Percentiles rank a stretch among this genome's conserved stretches.
Evolutionary conservation across 306 rosid genomes (phyloP).

Genomic region (Citrullus colocynthis): DNA sequence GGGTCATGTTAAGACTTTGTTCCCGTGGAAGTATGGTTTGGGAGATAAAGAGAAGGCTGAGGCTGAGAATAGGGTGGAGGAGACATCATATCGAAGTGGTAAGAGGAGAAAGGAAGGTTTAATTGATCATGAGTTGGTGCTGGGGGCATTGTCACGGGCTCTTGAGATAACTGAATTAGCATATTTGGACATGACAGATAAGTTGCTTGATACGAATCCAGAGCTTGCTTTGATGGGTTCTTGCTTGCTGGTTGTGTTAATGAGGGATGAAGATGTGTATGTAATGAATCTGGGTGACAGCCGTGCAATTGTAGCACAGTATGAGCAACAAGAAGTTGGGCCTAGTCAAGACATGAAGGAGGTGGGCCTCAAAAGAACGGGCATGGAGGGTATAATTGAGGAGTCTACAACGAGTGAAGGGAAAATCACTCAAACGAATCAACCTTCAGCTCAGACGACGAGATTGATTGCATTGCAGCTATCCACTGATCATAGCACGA

Average conservation of each 20-base stretch:
- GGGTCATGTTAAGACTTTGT: slow-evolving; percentile 36
- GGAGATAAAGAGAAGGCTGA: slow-evolving; percentile 63
- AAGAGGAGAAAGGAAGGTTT: slow-evolving; percentile 73
- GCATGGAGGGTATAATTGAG: slow-evolving; percentile 48
- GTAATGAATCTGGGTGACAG: slow-evolving; percentile 99
- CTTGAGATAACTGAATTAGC: slow-evolving; percentile 61
- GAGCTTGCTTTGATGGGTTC: slow-evolving; percentile 93
- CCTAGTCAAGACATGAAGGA: slow-evolving; percentile 18
- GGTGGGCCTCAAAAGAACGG: slow-evolving; percentile 26
- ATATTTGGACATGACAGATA: slow-evolving; percentile 78
- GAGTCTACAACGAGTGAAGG: slow-evolving; percentile 33
- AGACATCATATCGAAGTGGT: slow-evolving; percentile 29
- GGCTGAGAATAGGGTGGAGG: slow-evolving; percentile 40
- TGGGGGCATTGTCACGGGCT: slow-evolving; percentile 69
- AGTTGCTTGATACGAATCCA: slow-evolving; percentile 61
- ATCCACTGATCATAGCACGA: slow-evolving; percentile 89
- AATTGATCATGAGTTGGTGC: slow-evolving; percentile 56
- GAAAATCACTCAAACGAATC: slow-evolving; percentile 17
- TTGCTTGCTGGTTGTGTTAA: slow-evolving; percentile 63
- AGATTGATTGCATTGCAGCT: slow-evolving; percentile 75
- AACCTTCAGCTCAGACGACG: slow-evolving; percentile 30
- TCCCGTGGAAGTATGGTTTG: slow-evolving; percentile 54
- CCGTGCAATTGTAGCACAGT: slow-evolving; percentile 68
- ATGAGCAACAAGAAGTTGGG: slow-evolving; percentile 40
- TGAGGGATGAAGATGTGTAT: slow-evolving; percentile 91